phyloP scores from a whole-genome alignment of 768 basidiomycete genomes.

The Ephemerocybe angulata region DNA sequence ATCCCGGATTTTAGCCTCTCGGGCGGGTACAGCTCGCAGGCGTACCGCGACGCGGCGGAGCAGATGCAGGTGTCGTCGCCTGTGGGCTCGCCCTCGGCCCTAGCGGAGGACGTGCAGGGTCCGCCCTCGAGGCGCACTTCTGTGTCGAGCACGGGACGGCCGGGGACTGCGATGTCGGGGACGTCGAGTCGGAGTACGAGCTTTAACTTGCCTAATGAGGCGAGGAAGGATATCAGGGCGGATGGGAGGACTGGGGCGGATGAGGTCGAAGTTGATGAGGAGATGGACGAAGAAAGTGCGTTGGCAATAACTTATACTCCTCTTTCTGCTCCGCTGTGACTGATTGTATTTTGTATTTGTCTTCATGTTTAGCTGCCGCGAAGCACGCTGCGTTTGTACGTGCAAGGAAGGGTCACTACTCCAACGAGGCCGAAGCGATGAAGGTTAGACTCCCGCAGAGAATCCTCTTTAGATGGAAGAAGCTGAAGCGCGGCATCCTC shows the following conservation, averaged over 20 bases:
- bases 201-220: conserved; percentile 74
- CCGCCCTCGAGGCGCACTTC: conserved; percentile 75
- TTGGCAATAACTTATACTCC: no score
- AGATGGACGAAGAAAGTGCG: conserved; percentile 88
- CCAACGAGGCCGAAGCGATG: conserved; percentile 91
- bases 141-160: conserved; percentile 57
- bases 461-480: not conserved
- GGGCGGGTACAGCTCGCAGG: conserved; percentile 34
- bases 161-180: conserved; percentile 48
- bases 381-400: conserved; percentile 81
- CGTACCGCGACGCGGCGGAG: conserved; percentile 23
- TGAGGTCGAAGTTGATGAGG: conserved; percentile 71
- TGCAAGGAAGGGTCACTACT: conserved; percentile 81
- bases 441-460: conserved; percentile 49
- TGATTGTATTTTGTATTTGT: not conserved
- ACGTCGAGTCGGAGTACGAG: conserved; percentile 77
- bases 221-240: conserved; percentile 54
- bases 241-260: conserved; percentile 58
- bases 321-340: no score
- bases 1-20: conserved; percentile 77
- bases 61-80: conserved; percentile 27
- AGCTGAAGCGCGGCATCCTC: conserved; percentile 6
- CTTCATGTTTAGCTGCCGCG: conserved; percentile 52
- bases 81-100: conserved; percentile 53
- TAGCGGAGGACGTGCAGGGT: conserved; percentile 51